phyloP scores from a whole-genome alignment of 805 yeast genomes.

The Kodamaea kaohsiungensis region DNA sequence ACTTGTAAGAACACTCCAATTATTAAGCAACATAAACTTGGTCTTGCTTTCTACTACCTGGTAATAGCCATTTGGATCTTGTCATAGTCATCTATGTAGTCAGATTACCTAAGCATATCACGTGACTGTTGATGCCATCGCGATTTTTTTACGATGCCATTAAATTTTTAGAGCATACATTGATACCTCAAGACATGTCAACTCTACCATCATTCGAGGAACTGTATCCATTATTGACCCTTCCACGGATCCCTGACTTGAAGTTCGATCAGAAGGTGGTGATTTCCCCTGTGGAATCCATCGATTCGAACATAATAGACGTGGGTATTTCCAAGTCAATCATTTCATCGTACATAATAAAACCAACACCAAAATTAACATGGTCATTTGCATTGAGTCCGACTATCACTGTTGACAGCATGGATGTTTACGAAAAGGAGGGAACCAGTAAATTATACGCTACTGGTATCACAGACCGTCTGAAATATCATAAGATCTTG shows the following conservation, averaged over 20 bases:
- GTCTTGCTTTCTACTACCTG: too few species aligned
- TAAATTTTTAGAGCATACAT: constrained; percentile 1
- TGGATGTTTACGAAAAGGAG: constrained; percentile 30
- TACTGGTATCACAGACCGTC: constrained; percentile 42
- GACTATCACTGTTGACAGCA: constrained; percentile 40
- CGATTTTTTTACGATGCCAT: constrained; percentile 8
- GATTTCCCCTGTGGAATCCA: constrained; percentile 19
- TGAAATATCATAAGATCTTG: constrained; percentile 25
- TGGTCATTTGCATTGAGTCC: constrained; percentile 60
- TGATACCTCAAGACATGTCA: constrained; percentile 1
- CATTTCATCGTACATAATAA: constrained; percentile 50
- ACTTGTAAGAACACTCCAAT: not conserved
- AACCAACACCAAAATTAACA: constrained; percentile 57
- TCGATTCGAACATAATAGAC: constrained; percentile 41
- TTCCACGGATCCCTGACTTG: constrained; percentile 36
- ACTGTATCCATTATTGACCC: constrained; percentile 32
- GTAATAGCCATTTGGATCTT: too few species aligned
- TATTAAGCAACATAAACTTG: too few species aligned
- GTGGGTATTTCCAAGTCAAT: constrained; percentile 56
- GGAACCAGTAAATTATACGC: constrained; percentile 25
- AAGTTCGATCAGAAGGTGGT: constrained; percentile 24
- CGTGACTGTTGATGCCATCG: not conserved
- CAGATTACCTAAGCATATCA: not conserved
- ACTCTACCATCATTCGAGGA: constrained; percentile 20
- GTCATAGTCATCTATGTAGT: not conserved